Evolutionary conservation across 2,329 filamentous ascomycete species (phyloP).

Genomic region (Arachnomyces sp.): DNA sequence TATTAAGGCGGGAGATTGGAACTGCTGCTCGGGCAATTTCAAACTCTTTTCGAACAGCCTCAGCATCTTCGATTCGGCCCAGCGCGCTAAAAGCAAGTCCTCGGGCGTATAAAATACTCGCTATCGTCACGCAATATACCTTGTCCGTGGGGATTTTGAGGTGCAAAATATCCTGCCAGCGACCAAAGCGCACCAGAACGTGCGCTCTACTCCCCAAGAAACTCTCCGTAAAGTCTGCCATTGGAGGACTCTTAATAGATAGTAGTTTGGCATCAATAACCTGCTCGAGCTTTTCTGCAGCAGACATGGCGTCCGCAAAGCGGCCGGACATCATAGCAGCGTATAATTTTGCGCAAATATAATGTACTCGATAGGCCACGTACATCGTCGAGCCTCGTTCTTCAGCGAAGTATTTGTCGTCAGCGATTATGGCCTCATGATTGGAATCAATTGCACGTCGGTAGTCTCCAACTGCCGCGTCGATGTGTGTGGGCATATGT

Average conservation of each 20-base stretch:
- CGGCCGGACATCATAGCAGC: constrained; percentile 13
- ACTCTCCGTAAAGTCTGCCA: constrained; percentile 13
- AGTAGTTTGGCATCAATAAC: constrained; percentile 14
- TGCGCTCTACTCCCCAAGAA: constrained; percentile 10
- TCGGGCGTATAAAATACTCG: constrained; percentile 60
- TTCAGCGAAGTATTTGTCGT: constrained; percentile 54
- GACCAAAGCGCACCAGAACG: constrained; percentile 11
- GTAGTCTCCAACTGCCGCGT: constrained; percentile 66
- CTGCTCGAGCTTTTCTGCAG: constrained; percentile 11
- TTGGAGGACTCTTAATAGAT: constrained; percentile 10
- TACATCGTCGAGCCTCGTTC: too few relatives aligned
- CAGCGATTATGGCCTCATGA: constrained; percentile 55
- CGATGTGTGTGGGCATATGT: constrained; percentile 72
- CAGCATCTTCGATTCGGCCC: constrained; percentile 39
- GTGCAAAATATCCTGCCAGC: constrained; percentile 11
- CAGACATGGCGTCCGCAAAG: constrained; percentile 12
- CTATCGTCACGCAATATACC: constrained; percentile 62
- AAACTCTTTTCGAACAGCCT: constrained; percentile 34
- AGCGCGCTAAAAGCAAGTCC: constrained; percentile 58
- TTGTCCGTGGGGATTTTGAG: constrained; percentile 34
- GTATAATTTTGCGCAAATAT: constrained; percentile 14
- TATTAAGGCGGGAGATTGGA: too few relatives aligned
- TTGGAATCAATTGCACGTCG: constrained; percentile 59
- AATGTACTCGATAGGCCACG: constrained; percentile 13
- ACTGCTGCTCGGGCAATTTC: too few relatives aligned